phyloP scores from a whole-genome alignment of 305 asterid genomes.

The Solanum hybrid region DNA sequence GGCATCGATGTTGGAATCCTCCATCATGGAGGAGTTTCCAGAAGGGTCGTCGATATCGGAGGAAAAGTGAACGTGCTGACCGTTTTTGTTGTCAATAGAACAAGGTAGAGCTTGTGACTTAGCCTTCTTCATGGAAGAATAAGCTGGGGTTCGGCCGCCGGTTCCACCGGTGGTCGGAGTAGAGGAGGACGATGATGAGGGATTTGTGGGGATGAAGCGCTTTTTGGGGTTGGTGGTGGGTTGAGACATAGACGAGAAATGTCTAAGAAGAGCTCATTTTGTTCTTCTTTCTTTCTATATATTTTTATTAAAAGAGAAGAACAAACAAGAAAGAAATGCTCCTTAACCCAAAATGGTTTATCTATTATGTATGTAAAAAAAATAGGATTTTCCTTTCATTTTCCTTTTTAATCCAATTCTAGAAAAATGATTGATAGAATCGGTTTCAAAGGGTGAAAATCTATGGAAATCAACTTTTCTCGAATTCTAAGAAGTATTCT shows the following conservation, averaged over 20 bases:
- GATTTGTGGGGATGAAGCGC: conserved; percentile 25
- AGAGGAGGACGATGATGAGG: conserved; percentile 7
- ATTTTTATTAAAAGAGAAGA: background rate
- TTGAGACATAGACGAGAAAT: conserved; percentile 46
- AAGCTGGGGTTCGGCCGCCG: conserved; percentile 20
- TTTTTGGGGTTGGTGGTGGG: conserved; percentile 40
- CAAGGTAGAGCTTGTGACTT: conserved; percentile 47
- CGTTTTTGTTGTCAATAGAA: conserved; percentile 36
- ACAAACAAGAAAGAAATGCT: background rate
- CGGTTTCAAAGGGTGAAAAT: background rate
- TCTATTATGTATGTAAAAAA: too few relatives aligned
- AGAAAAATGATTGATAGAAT: background rate
- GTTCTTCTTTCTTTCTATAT: background rate
- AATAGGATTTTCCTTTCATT: too few relatives aligned
- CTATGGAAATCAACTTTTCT: background rate
- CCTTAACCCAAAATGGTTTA: background rate
- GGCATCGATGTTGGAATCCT: conserved; percentile 42
- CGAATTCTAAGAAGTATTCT: background rate
- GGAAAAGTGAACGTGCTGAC: conserved; percentile 46
- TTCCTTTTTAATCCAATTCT: too few relatives aligned
- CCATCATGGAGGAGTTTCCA: conserved; percentile 37
- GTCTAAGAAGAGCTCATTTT: conserved; percentile 27
- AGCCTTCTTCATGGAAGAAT: conserved; percentile 51
- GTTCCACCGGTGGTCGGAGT: conserved; percentile 15
- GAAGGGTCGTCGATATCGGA: conserved; percentile 18